Conservation (phyloP, 768 basidiomycete genomes). For the Mycena indigotica region DNA sequence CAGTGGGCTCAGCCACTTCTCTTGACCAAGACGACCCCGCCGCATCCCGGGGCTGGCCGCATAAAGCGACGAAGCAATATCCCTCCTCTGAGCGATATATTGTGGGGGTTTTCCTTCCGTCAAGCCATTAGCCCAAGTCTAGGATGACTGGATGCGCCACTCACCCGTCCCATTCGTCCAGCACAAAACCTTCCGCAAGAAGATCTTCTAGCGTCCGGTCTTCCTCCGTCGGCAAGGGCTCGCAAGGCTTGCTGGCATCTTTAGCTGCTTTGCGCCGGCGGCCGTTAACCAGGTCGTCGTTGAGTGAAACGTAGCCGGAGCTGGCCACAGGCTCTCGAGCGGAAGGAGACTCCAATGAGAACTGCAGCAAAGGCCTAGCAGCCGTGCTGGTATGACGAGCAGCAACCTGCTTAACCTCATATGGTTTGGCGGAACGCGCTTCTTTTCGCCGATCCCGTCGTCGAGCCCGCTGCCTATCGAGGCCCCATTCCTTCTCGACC, state of each 20-base stretch:
- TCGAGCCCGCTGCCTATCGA: neutral
- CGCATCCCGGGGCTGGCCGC: neutral
- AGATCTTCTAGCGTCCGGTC: neutral
- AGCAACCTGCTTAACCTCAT: neutral
- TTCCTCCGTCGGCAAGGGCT: neutral
- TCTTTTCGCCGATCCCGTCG: neutral
- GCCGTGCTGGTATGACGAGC: neutral
- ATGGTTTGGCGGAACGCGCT: neutral
- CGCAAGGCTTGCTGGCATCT: neutral
- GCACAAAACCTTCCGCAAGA: neutral
- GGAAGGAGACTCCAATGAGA: neutral
- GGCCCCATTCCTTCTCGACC: neutral
- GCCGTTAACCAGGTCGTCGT: neutral
- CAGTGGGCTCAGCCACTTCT: neutral
- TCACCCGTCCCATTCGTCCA: neutral
- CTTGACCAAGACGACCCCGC: neutral
- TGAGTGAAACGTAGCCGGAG: neutral
- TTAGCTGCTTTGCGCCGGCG: neutral
- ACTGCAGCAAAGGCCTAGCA: neutral
- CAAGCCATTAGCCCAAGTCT: neutral
- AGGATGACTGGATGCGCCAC: too few species aligned
- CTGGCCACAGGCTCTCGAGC: neutral
- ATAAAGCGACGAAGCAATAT: neutral
- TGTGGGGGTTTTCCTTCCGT: neutral
- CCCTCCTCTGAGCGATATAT: neutral